Conservation (phyloP, 257 asterid genomes). For the Lavandula angustifolia region DNA sequence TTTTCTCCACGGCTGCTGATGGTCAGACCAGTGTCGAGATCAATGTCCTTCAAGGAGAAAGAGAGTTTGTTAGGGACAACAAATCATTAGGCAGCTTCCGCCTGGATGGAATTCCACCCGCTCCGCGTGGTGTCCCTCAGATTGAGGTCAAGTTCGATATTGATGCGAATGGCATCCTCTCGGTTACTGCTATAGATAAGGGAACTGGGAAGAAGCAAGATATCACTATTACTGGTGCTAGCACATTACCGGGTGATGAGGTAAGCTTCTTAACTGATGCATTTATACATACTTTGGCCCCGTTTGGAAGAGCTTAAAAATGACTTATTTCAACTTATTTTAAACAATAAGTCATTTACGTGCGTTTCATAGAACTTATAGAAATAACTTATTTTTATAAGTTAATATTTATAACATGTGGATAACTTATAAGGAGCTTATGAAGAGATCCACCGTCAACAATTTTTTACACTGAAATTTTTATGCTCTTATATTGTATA, state of each 20-base stretch:
- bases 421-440: no score
- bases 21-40: slow-evolving; percentile 98
- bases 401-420: no score
- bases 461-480: no score
- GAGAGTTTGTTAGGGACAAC: slow-evolving; percentile 97
- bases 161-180: slow-evolving; percentile 95
- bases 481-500: no score
- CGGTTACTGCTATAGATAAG: slow-evolving; percentile 88
- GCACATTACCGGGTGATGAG: slow-evolving; percentile 95
- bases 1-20: slow-evolving; percentile 98
- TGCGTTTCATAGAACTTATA: no score
- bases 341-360: no score
- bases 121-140: slow-evolving; percentile 99
- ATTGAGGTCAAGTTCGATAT: slow-evolving; percentile 95
- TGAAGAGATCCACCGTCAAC: no score
- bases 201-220: slow-evolving; percentile 98
- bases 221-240: slow-evolving; percentile 96
- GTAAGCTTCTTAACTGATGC: slow-evolving; percentile 36
- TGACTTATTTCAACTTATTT: no score
- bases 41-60: slow-evolving; percentile 95
- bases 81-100: slow-evolving; percentile 98
- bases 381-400: no score
- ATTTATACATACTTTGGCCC: no score
- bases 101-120: slow-evolving; percentile 96
- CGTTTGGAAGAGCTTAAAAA: no score